Conservation (phyloP, 176 grass and related monocot species). For the Typha latifolia region DNA sequence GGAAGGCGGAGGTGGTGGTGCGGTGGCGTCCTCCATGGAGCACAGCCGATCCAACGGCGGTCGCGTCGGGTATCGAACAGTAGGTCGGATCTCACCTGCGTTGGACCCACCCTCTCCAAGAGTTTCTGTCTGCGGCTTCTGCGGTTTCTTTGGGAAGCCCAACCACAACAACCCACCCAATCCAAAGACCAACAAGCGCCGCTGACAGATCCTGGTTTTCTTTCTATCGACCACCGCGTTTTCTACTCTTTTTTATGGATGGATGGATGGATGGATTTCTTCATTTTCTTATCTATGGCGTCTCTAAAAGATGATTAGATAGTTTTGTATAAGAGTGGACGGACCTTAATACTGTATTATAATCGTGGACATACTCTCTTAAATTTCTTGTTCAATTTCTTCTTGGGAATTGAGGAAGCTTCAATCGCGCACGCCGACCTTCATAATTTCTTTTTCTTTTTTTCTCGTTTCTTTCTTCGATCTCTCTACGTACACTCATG, state of each 20-base stretch:
- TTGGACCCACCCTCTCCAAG: slow-evolving; percentile 76
- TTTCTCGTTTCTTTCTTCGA: too few species aligned
- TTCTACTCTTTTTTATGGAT: background rate
- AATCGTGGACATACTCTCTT: too few species aligned
- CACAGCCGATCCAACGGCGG: slow-evolving; percentile 15
- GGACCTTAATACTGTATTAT: too few species aligned
- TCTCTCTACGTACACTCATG: too few species aligned
- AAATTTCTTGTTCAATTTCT: too few species aligned
- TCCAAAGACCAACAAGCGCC: background rate
- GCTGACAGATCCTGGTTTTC: background rate
- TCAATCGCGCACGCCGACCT: too few species aligned
- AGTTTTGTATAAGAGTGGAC: too few species aligned
- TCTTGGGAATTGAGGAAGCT: too few species aligned
- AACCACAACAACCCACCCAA: background rate
- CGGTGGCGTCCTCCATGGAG: slow-evolving; percentile 4
- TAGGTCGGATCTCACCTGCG: slow-evolving; percentile 34
- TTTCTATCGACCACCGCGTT: background rate
- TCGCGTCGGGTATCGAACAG: slow-evolving; percentile 27
- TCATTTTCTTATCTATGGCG: background rate
- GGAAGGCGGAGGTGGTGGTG: slow-evolving; percentile 20
- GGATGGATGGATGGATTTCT: background rate
- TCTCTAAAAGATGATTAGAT: too few species aligned
- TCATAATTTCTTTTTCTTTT: too few species aligned
- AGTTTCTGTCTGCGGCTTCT: slow-evolving; percentile 66
- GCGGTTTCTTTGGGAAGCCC: slow-evolving; percentile 56